These are phyloP conservation scores for Pythium scleroteichum DNA, from an alignment of 352 stramenopile genomes.

Conservation along the genomic window DNA sequence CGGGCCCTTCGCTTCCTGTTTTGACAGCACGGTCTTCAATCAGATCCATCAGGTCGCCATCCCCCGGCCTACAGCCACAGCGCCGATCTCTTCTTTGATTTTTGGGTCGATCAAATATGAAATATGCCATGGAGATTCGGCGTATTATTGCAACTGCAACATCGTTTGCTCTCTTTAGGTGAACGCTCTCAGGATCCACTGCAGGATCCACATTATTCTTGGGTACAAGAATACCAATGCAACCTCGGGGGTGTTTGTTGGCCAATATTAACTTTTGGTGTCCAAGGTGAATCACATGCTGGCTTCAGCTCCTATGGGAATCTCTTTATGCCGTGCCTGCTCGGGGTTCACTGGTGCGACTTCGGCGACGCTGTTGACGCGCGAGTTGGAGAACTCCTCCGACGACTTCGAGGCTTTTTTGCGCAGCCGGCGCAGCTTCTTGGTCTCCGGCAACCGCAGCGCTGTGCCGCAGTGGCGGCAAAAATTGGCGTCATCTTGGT, in stretches of 20 bases:
- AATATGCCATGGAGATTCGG: too few species aligned
- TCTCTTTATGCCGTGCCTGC: constrained; percentile 3
- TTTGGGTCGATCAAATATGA: too few species aligned
- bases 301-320: constrained; percentile 9
- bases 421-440: constrained; percentile 20
- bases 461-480: constrained; percentile 44
- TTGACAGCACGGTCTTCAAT: too few species aligned
- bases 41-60: neutral
- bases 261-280: too few species aligned
- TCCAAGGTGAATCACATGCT: constrained; percentile 6
- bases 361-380: constrained; percentile 1
- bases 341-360: neutral
- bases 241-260: too few species aligned
- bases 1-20: too few species aligned
- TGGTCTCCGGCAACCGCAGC: constrained; percentile 32
- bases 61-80: neutral
- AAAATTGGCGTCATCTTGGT: constrained; percentile 54
- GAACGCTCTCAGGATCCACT: too few species aligned
- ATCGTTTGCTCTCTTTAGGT: too few species aligned
- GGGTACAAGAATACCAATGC: too few species aligned
- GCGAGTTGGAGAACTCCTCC: constrained; percentile 1
- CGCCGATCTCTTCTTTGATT: neutral
- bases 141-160: too few species aligned
- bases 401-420: constrained; percentile 21
- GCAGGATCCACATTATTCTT: too few species aligned